Base-by-base conservation (phyloP, 495 filamentous ascomycete species). In the Tuber brumale region DNA sequence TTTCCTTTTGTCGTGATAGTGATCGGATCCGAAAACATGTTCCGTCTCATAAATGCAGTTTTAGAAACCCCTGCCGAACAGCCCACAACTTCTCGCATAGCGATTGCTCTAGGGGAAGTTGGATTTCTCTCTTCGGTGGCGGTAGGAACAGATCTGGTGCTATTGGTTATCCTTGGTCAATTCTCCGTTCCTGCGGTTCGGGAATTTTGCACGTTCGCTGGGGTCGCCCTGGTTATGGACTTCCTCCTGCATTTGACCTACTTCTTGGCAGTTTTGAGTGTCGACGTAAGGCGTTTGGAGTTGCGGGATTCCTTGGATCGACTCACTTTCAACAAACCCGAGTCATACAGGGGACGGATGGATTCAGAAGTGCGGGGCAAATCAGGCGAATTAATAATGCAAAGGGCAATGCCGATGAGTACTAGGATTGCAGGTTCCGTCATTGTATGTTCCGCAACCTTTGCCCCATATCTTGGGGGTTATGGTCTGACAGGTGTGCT, bases 11-110 rank as follows among this genome's bases (percentile, higher is more conserved):
- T 92, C n/a, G 86, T 92, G 21, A 85, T 93, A 57, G 87, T 87
- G 45, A 89, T 92, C 82, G 92, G 91, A 71, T 84, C 92, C 70
- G 90, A 92, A 76, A 92, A 93, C 79, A 91, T 91, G 76, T 88
- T 92, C 81, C 86, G 90, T 46, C 86, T 93, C 72, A 91, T 93
- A 78, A 92, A 93, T 78, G 88, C 89, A 0, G 89, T 93, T 57
- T 88, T 92, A 45, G 84, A 88, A 72, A 91, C 89, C 1, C 89
- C 90, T 18, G 87, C 90, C 0, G 87, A 89, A 77, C 86, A 89
- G 76, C 87, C 86, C 70, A 89, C 89, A 27, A 86, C 87, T 70
- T 84, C 83, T 71, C 86, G 91, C 72, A 90, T 93, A 61, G 88
- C 89, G 6, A 86, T 89, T 71, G 91, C 91, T 19, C 87, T 93